A percentile compares a stretch with the other conserved stretches of the same genome.
Evolutionary conservation across 768 basidiomycete species (phyloP).

Genomic region (Trametes cubensis): DNA sequence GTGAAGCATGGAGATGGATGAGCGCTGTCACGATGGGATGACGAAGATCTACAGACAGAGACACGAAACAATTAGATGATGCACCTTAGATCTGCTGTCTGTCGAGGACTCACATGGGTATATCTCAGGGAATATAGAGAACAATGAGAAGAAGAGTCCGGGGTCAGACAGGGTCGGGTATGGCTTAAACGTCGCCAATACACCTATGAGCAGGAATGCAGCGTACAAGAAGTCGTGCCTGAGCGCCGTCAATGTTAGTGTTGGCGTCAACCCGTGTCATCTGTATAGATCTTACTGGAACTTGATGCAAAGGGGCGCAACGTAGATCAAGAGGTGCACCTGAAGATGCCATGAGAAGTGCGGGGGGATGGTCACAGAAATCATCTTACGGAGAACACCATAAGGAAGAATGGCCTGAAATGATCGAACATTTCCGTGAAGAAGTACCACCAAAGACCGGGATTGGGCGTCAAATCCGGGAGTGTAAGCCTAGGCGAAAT

Average conservation of each 20-base stretch:
- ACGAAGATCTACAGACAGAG: constrained; percentile 68
- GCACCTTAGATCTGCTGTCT: neutral
- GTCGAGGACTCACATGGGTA: constrained; percentile 65
- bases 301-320: constrained; percentile 83
- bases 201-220: constrained; percentile 70
- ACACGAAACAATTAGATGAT: no score
- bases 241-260: neutral
- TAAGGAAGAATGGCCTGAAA: constrained; percentile 92
- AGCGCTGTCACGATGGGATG: constrained; percentile 83
- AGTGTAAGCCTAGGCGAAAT: constrained; percentile 63
- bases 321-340: constrained; percentile 83
- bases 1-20: constrained; percentile 79
- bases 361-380: neutral
- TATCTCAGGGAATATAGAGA: constrained; percentile 80
- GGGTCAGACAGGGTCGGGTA: constrained; percentile 92
- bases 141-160: constrained; percentile 81
- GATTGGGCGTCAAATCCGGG: constrained; percentile 90
- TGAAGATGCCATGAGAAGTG: constrained; percentile 34
- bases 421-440: constrained; percentile 99
- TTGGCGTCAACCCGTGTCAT: neutral
- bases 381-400: constrained; percentile 84
- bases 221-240: constrained; percentile 89
- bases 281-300: constrained; percentile 60
- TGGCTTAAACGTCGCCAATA: constrained; percentile 84
- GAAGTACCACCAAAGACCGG: constrained; percentile 98